Evolutionary conservation across 73 alveolate genomes (phyloP).

Genomic region (Breviolum minutum): DNA sequence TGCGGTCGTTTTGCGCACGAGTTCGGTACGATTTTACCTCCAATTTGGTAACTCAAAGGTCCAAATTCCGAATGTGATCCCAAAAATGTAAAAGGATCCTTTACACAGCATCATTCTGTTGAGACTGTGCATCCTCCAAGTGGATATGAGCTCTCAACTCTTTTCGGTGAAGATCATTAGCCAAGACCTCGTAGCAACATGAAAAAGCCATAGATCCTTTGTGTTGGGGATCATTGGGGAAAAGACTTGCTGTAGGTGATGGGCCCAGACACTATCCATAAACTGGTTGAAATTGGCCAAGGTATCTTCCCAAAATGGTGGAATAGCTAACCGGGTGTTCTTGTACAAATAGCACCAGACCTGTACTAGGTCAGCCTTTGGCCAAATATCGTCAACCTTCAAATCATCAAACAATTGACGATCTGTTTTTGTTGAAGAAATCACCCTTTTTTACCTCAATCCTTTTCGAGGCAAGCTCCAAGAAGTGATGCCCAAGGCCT

Average conservation of each 20-base stretch:
- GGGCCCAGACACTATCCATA: not conserved
- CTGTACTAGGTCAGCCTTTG: constrained; percentile 23
- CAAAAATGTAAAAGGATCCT: not conserved
- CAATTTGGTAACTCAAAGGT: not conserved
- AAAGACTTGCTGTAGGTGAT: too few species aligned
- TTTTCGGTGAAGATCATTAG: constrained; percentile 17
- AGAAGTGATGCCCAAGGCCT: constrained; percentile 41
- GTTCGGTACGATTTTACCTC: not conserved
- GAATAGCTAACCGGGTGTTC: not conserved
- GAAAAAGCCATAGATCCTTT: not conserved
- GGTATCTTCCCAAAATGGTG: not conserved
- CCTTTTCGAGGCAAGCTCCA: constrained; percentile 6
- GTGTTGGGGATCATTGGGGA: not conserved
- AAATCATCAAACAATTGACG: not conserved
- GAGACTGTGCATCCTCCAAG: not conserved
- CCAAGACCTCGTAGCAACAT: not conserved
- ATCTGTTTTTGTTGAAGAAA: not conserved
- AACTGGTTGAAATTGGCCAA: not conserved
- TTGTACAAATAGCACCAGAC: constrained; percentile 1
- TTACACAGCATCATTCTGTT: not conserved
- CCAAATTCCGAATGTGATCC: not conserved
- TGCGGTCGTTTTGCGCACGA: constrained; percentile 78
- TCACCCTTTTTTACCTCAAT: not conserved
- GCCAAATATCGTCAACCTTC: not conserved
- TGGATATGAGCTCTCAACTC: not conserved